phyloP scores from a whole-genome alignment of 2,329 filamentous ascomycete genomes.

The Rhynchosporium graminicola region DNA sequence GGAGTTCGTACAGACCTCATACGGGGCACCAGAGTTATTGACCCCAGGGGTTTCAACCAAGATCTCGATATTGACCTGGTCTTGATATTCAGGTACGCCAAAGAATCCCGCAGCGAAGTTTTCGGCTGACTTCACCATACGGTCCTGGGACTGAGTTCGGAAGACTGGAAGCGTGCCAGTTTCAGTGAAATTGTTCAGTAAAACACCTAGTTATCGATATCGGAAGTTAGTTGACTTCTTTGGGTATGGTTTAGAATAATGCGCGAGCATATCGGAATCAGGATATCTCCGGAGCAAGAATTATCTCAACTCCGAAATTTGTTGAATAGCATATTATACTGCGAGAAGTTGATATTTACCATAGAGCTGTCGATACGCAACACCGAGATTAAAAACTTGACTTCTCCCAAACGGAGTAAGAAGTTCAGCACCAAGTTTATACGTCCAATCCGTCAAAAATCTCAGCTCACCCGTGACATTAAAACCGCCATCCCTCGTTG shows the following conservation, averaged over 20 bases:
- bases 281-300: too few relatives aligned
- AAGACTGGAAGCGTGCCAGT: constrained; percentile 45
- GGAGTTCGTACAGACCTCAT: constrained; percentile 21
- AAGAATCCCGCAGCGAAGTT: constrained; percentile 26
- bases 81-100: constrained; percentile 21
- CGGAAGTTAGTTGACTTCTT: too few relatives aligned
- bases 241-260: too few relatives aligned
- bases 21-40: constrained; percentile 24
- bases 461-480: constrained; percentile 18
- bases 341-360: constrained; percentile 32
- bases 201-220: constrained; percentile 1
- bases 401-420: constrained; percentile 35
- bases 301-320: too few relatives aligned
- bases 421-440: constrained; percentile 24
- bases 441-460: constrained; percentile 21
- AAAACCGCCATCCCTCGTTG: constrained; percentile 17
- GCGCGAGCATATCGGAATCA: too few relatives aligned
- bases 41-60: constrained; percentile 20
- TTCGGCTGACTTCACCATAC: constrained; percentile 24
- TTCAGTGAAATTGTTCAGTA: constrained; percentile 48
- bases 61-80: constrained; percentile 25
- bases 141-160: constrained; percentile 33
- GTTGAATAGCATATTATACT: too few relatives aligned
- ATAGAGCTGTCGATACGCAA: constrained; percentile 46
- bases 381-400: constrained; percentile 46